phyloP scores from a whole-genome alignment of 1,139 yeast genomes.

The Tardiomyces blankii region DNA sequence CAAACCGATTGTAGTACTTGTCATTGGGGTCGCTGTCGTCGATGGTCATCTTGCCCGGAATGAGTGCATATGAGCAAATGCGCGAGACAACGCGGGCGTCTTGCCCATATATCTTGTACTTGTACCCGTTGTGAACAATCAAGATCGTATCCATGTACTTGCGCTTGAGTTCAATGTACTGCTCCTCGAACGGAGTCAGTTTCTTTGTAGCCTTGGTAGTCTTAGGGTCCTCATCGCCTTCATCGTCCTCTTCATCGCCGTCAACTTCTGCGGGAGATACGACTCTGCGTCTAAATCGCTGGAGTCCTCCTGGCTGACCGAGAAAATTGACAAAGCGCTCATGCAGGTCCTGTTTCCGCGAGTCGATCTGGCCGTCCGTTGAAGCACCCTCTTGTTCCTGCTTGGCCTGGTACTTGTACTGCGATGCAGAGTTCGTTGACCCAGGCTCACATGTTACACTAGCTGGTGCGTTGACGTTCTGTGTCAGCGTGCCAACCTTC shows the following conservation, averaged over 20 bases:
- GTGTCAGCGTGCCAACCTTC: no score
- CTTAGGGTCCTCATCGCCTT: neutral
- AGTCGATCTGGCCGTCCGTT: no score
- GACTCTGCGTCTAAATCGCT: neutral
- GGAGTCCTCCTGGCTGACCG: neutral
- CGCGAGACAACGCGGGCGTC: conserved; percentile 67
- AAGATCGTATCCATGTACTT: conserved; percentile 55
- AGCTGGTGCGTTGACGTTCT: neutral
- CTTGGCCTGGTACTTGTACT: neutral
- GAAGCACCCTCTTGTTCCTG: neutral
- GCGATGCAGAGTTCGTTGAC: neutral
- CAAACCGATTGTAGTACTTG: conserved; percentile 44
- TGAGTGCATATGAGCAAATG: conserved; percentile 56
- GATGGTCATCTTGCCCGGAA: conserved; percentile 50
- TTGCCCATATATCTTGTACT: conserved; percentile 73
- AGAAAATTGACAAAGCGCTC: neutral
- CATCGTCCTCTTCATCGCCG: neutral
- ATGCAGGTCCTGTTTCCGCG: neutral
- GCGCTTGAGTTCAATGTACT: conserved; percentile 53
- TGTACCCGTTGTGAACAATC: conserved; percentile 83
- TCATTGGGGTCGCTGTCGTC: conserved; percentile 34
- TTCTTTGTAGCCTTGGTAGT: conserved; percentile 11
- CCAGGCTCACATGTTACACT: neutral
- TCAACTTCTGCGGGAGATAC: neutral
- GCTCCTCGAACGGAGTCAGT: conserved; percentile 73